Conservation (phyloP, 2,329 filamentous ascomycete genomes). For the Fusarium bactridioides region DNA sequence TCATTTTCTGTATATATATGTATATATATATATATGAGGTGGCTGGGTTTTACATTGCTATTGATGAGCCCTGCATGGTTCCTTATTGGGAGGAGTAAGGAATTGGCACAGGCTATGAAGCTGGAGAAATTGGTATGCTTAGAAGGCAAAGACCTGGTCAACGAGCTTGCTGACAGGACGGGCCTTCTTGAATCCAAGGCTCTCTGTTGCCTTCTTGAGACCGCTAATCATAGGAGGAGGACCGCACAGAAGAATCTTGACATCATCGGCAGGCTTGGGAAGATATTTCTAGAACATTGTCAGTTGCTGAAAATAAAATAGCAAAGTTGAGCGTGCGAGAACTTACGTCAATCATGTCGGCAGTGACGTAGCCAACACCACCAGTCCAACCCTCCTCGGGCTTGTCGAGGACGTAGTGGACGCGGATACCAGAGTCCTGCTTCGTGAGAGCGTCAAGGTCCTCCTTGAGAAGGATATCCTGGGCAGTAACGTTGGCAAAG, state of each 20-base stretch:
- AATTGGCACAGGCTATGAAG: background rate
- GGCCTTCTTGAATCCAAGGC: constrained; percentile 90
- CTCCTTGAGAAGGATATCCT: constrained; percentile 93
- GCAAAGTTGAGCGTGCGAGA: constrained; percentile 13
- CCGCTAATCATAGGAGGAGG: constrained; percentile 96
- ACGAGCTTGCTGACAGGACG: constrained; percentile 95
- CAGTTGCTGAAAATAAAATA: constrained; percentile 22
- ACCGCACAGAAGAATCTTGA: constrained; percentile 94
- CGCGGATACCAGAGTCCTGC: constrained; percentile 81
- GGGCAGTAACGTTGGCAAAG: constrained; percentile 93
- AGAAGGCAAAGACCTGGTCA: constrained; percentile 97
- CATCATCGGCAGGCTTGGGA: constrained; percentile 81
- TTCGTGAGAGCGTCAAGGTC: constrained; percentile 82
- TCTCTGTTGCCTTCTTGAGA: constrained; percentile 94
- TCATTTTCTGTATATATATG: constrained; percentile 23
- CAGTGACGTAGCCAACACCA: constrained; percentile 92
- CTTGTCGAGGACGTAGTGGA: constrained; percentile 97
- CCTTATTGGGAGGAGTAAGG: background rate
- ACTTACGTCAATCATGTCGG: constrained; percentile 89
- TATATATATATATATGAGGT: background rate
- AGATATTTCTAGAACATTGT: constrained; percentile 69
- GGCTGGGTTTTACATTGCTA: constrained; percentile 6
- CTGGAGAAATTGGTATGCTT: constrained; percentile 27
- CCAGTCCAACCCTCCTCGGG: constrained; percentile 91
- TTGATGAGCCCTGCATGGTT: background rate